Evolutionary conservation across 192 early-diverging fungal species (phyloP), one percentile per base, ranked within the genome.

Genomic region (Umbelopsis sp.): DNA sequence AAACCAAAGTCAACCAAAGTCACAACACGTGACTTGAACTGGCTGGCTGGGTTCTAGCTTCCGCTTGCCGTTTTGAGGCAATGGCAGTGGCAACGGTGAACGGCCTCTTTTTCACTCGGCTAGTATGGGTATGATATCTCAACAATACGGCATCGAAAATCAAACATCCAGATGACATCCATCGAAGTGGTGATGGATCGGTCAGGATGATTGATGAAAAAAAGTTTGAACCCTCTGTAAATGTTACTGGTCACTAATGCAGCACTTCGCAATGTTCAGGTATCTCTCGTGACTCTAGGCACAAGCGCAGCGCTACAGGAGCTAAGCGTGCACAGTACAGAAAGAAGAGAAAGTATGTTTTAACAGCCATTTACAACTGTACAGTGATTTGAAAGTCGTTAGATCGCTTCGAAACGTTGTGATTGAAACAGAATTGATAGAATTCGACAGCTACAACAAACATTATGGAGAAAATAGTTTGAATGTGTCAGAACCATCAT

Each of bases 311-410:
- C 74, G 91, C 91, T 86, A 96, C 97, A 49, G 96, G 97, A 88
- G 97, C 97, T 87, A 97, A 96, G 90, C 92, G 97, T 84, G 95
- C 95, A 82, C 94, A 97, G 81, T 97, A 96, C 92, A 93, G 97
- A 90, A 99, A 99, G 95, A 99, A 99, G 94, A 95, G 97, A 92
- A 99, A 99, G 93, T 78, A 78, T 73, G 72, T 48, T 64, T 75
- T 55, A 8, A 37, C 9, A 16, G 10, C 1, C 37, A 41, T 41
- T 51, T 20, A 0, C 7, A 41, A 6, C 37, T 41, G 5, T 41
- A 9, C 37, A 41, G 37, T 41, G 37, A 41, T 41, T 41, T 10
- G 10, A 41, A 41, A 41, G 37, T 41, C 37, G 37, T 41, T 41
- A 41, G 37, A 41, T 41, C 37, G 7, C 10, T 6, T 41, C 37